Conservation (phyloP, 495 filamentous ascomycete species). For the Neurospora sp. region DNA sequence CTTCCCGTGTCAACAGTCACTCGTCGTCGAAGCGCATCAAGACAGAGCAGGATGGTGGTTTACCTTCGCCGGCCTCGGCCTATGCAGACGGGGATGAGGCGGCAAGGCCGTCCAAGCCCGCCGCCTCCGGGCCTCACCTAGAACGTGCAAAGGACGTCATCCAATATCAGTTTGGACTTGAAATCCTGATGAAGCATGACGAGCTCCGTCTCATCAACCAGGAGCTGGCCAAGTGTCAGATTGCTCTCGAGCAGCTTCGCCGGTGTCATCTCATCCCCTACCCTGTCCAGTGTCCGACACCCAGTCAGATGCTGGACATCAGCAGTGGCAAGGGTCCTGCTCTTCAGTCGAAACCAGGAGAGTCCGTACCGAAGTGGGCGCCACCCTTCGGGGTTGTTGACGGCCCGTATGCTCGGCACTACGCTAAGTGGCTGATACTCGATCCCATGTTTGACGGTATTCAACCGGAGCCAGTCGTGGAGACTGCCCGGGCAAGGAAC, state of each 20-base stretch:
- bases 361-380: conserved; percentile 54
- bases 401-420: conserved; percentile 88
- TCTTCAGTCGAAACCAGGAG: conserved; percentile 44
- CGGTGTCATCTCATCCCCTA: conserved; percentile 86
- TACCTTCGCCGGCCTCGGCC: conserved; percentile 23
- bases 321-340: conserved; percentile 62
- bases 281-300: conserved; percentile 52
- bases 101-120: conserved; percentile 10
- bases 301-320: conserved; percentile 53
- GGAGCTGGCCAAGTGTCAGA: conserved; percentile 90
- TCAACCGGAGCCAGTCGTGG: conserved; percentile 28
- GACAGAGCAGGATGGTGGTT: conserved; percentile 23
- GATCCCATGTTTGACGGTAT: conserved; percentile 78
- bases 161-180: conserved; percentile 76
- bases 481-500: conserved; percentile 28
- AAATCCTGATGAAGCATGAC: conserved; percentile 89
- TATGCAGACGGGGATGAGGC: conserved; percentile 12
- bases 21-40: conserved; percentile 26
- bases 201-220: conserved; percentile 92
- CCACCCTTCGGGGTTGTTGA: conserved; percentile 81
- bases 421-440: conserved; percentile 85
- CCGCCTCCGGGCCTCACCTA: conserved; percentile 11
- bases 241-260: conserved; percentile 89
- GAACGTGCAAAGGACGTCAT: conserved; percentile 57
- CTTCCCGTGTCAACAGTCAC: conserved; percentile 1